Evolutionary conservation across 805 yeast genomes (phyloP).

Genomic region (Starmerella cellae): DNA sequence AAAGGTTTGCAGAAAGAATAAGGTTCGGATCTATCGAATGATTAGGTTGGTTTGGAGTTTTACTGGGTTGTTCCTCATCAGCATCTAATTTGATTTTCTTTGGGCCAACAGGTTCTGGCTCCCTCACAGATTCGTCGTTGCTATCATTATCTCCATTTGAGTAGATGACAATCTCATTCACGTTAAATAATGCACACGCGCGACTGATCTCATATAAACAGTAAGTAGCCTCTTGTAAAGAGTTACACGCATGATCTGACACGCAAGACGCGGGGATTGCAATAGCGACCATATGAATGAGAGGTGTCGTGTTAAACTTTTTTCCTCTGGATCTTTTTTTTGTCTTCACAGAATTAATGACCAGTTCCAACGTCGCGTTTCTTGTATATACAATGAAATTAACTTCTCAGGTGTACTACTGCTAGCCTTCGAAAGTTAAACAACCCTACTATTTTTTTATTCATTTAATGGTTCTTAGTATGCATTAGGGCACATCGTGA

Average conservation of each 20-base stretch:
- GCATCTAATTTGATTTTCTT: constrained; percentile 24
- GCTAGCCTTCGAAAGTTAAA: too few species aligned
- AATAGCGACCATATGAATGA: constrained; percentile 27
- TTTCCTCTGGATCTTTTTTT: too few species aligned
- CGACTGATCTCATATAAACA: constrained; percentile 69
- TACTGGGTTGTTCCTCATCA: constrained; percentile 16
- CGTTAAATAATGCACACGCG: constrained; percentile 53
- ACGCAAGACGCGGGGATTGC: constrained; percentile 65
- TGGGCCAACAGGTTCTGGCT: constrained; percentile 22
- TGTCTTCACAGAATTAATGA: too few species aligned
- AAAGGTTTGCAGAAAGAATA: constrained; percentile 37
- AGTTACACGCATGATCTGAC: constrained; percentile 40
- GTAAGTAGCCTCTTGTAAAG: constrained; percentile 60
- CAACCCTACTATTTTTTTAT: too few species aligned
- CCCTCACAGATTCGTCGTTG: constrained; percentile 16
- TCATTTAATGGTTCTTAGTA: too few species aligned
- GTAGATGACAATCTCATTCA: constrained; percentile 60
- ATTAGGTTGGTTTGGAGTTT: constrained; percentile 3
- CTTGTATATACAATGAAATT: too few species aligned
- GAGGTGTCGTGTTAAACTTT: too few species aligned
- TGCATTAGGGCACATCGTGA: too few species aligned
- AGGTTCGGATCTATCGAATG: constrained; percentile 20
- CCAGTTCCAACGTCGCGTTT: too few species aligned
- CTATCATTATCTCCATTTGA: constrained; percentile 9
- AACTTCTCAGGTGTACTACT: too few species aligned